Base-by-base conservation (phyloP, 2,329 filamentous ascomycete species). In the Madurella mycetomatis region DNA sequence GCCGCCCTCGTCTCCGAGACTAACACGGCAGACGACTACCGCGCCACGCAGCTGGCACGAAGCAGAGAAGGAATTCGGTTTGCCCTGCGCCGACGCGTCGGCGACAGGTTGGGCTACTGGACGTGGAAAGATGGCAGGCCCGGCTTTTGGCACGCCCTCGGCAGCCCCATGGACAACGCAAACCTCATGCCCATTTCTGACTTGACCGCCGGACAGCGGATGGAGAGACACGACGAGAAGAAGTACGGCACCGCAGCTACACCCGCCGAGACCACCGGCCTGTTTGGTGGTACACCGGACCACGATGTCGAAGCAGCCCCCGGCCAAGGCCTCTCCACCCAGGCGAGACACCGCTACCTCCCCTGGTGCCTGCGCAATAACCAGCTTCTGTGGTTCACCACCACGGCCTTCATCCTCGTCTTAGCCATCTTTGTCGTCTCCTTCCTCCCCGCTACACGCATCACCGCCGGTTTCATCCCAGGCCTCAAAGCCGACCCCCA, bases 41-140 rank as follows among this genome's bases (percentile, higher is more conserved):
- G 81, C 12, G 82, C 83, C 3, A 84, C 85, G 0, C 87, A 92
- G 63, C 81, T 83, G 0, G 77, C 83, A 42, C 70, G 72, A 8
- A 73, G 71, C 15, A 75, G 77, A 46, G 65, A 70, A 32, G 76
- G 83, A 34, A 81, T 87, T 63, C 72, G 71, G 62, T 71, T 76
- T 30, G 76, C 76, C 58, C 76, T 81, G 42, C 74, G 71, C 47
- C 80, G 76, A 64, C 81, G 77, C 57, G 82, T 82, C 59, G 74
- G 80, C 5, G 85, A 92, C 62, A 80, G 87, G 43, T 78, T 96
- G n/a, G 90, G 92, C 7, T 95, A 95, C 70, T 96, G 92, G 90
- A 82, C 82, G 55, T 83, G 85, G 25, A 83, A 84, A 16, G 83
- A 83, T 52, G 77, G 78, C 57, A 78, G 81, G 9, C 77, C 76